phyloP scores from a whole-genome alignment of 805 yeast genomes.

The Sporopachydermia lactativora region DNA sequence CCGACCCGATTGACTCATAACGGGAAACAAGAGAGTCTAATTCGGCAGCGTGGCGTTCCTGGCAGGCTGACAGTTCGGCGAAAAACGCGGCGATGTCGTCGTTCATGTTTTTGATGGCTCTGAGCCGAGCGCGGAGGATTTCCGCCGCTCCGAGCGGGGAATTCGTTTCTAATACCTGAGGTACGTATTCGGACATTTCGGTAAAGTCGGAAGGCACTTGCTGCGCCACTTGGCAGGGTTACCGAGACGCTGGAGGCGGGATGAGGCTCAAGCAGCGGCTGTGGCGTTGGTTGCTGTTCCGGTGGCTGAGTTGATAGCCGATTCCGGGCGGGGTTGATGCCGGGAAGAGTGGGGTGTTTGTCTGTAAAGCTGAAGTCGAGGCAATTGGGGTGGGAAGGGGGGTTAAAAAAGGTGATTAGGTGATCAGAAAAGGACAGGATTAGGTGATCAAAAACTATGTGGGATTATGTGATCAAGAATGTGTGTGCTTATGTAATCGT shows the following conservation, averaged over 20 bases:
- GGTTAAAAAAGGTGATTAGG: too few relatives aligned
- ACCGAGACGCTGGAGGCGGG: background rate
- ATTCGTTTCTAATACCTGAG: constrained; percentile 28
- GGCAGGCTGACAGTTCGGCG: constrained; percentile 35
- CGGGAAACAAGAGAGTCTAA: constrained; percentile 23
- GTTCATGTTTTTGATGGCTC: constrained; percentile 40
- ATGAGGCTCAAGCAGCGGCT: constrained; percentile 2
- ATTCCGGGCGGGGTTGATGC: too few relatives aligned
- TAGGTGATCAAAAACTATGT: too few relatives aligned
- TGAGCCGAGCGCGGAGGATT: constrained; percentile 39
- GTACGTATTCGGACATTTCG: constrained; percentile 26
- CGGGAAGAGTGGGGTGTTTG: too few relatives aligned
- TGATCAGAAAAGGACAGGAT: too few relatives aligned
- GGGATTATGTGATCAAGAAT: too few relatives aligned
- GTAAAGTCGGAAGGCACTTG: constrained; percentile 17
- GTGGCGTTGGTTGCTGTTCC: background rate
- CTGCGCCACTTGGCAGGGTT: background rate
- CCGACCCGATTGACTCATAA: background rate
- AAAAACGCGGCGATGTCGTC: constrained; percentile 50
- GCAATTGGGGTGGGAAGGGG: too few relatives aligned
- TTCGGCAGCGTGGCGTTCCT: constrained; percentile 32
- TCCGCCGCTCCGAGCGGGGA: constrained; percentile 48
- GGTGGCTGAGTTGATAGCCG: too few relatives aligned
- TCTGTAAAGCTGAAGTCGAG: too few relatives aligned
- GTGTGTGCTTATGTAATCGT: too few relatives aligned